phyloP scores from a whole-genome alignment of 139 green algal genomes.

The Ettlia oleoabundans region DNA sequence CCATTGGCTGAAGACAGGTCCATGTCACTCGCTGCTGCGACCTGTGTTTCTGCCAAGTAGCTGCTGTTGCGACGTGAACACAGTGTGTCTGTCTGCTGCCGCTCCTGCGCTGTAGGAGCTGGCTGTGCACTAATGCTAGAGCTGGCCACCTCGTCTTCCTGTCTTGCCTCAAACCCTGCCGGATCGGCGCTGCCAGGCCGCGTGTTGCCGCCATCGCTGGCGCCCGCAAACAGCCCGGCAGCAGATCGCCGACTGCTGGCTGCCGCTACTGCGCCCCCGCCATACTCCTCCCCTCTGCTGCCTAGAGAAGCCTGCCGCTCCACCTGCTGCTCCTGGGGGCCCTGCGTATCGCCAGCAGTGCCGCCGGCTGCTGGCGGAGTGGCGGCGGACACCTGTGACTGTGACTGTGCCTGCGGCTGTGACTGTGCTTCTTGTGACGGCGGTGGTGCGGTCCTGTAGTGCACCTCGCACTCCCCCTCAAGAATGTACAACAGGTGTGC shows the following conservation, averaged over 20 bases:
- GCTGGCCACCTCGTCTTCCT: background rate
- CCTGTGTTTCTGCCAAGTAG: background rate
- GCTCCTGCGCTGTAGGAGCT: background rate
- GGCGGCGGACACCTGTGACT: too few species aligned
- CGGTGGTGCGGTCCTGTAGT: slow-evolving; percentile 24
- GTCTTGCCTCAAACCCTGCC: background rate
- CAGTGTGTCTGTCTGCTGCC: background rate
- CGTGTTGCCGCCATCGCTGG: background rate
- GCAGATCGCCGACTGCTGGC: background rate
- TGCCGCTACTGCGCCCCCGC: too few species aligned
- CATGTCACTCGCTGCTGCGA: background rate
- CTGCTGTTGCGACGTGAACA: background rate
- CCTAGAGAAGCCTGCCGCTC: too few species aligned
- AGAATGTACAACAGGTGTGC: slow-evolving; percentile 56
- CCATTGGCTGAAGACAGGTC: too few species aligned
- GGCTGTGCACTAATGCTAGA: background rate
- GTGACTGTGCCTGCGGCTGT: background rate
- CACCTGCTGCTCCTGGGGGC: too few species aligned
- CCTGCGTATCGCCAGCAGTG: too few species aligned
- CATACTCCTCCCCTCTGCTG: too few species aligned
- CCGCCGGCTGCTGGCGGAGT: too few species aligned
- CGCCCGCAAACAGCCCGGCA: slow-evolving; percentile 14
- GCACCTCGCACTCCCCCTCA: slow-evolving; percentile 53
- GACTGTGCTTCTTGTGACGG: background rate
- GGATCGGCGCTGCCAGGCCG: background rate